Evolutionary conservation across 2,329 filamentous ascomycete species (phyloP).

Genomic region (Myriangium duriaei): DNA sequence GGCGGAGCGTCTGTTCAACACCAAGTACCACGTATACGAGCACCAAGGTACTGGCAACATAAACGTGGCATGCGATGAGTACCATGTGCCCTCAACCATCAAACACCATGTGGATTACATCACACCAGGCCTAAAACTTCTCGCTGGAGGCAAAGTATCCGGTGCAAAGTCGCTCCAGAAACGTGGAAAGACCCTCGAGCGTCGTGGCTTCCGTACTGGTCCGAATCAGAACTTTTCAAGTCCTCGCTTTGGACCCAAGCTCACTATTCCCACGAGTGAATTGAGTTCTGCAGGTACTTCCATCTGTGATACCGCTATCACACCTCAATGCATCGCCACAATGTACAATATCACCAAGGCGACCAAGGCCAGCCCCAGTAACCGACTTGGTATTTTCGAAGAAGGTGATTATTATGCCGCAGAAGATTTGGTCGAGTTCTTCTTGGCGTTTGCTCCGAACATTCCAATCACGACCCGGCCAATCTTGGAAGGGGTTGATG

Average conservation of each 20-base stretch:
- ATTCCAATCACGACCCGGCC: constrained; percentile 19
- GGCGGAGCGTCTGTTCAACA: constrained; percentile 17
- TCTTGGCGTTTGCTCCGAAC: constrained; percentile 18
- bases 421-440: too few species aligned
- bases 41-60: constrained; percentile 15
- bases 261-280: constrained; percentile 1
- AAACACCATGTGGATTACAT: constrained; percentile 19
- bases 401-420: constrained; percentile 33
- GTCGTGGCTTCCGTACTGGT: constrained; percentile 11
- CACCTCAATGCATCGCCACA: constrained; percentile 16
- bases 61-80: constrained; percentile 15
- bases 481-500: constrained; percentile 16
- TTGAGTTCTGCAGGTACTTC: not conserved
- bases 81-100: constrained; percentile 17
- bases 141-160: constrained; percentile 13
- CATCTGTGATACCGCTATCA: constrained; percentile 13
- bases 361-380: constrained; percentile 13
- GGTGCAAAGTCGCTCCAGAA: constrained; percentile 5
- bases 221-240: constrained; percentile 13
- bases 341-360: constrained; percentile 16
- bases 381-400: constrained; percentile 31
- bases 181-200: constrained; percentile 10
- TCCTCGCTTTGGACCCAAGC: constrained; percentile 8
- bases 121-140: constrained; percentile 19
- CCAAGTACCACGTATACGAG: constrained; percentile 19